Base-by-base conservation (phyloP, 2,329 filamentous ascomycete genomes). In the Elsinoe australis region DNA sequence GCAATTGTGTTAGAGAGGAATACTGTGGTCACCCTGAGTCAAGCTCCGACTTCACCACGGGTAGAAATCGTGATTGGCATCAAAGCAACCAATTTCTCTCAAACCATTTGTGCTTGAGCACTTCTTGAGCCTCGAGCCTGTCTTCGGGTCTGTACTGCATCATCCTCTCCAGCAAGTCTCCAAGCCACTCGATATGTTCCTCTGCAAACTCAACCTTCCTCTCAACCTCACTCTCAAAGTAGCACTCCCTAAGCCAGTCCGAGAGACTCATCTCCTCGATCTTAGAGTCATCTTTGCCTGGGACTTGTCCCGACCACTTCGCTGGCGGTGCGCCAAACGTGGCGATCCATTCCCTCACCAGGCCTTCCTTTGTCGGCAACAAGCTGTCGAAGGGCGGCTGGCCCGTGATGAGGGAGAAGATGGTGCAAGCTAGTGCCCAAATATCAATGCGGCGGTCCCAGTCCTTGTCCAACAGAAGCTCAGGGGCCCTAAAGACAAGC, bases 401-500 rank as follows among this genome's bases (percentile, higher is more conserved):
- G 10, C 55, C 56, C 19, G 52, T 55, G 5, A 54, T 39, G 28
- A 56, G 53, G 34, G 56, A 52, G 35, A 55, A 54, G 12, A 55
- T 26, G 4, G 56, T 39, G 47, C 53, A 53, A 4, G 52, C 55
- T 8, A 58, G 49, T 46, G 56, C 61, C 58, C 60, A 63, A 4
- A 61, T 56, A 34, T 62, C 60, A 8, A 58, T 54, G 17, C 49
- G 47, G 8, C 44, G 49, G 8, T 52, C 55, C 59, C 58, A 63
- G 1, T 55, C 55, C 14, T 55, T 55, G 9, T 53, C 51, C 2
- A 62, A 42, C 1, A 59, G 49, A 3, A 62, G 53, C 48, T 63
- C 59, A 7, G 60, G 60, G 14, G 60, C 57, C 15, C 60, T 54
- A n/a, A 62, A 54, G 5, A 58, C 48, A 6, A 51, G 33, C 14